phyloP scores from a whole-genome alignment of 306 rosid species.

The Arachis stenosperma region DNA sequence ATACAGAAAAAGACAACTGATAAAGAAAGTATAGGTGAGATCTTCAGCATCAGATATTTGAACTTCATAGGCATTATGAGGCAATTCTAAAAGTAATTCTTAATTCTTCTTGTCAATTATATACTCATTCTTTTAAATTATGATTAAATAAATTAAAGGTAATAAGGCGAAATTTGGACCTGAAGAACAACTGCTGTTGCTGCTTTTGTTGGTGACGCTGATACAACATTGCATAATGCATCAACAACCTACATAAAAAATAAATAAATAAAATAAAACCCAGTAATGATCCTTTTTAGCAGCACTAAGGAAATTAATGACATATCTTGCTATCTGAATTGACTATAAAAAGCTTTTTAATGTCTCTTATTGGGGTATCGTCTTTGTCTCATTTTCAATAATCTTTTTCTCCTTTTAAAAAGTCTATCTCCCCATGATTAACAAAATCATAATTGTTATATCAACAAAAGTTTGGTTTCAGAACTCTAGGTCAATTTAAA shows the following conservation, averaged over 20 bases:
- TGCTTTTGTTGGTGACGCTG: constrained; percentile 88
- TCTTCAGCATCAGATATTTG: constrained; percentile 31
- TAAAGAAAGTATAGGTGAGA: constrained; percentile 26
- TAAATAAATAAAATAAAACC: constrained; percentile 25
- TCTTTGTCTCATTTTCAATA: constrained; percentile 9
- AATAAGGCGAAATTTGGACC: constrained; percentile 57
- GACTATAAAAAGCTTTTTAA: neutral
- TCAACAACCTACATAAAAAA: constrained; percentile 73
- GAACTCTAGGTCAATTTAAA: too few relatives aligned
- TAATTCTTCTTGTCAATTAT: constrained; percentile 4
- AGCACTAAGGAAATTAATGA: neutral
- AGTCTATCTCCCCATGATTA: neutral
- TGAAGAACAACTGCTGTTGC: constrained; percentile 95
- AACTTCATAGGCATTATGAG: constrained; percentile 12
- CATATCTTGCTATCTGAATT: neutral
- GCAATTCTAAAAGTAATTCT: constrained; percentile 7
- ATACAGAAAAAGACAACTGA: constrained; percentile 28
- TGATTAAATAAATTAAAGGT: neutral
- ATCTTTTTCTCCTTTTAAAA: neutral
- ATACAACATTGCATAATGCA: constrained; percentile 95
- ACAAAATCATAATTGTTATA: neutral
- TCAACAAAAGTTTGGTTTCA: neutral
- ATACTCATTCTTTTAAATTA: neutral
- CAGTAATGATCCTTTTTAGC: constrained; percentile 22
- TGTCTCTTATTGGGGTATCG: neutral